Evolutionary conservation across 1,139 yeast species (phyloP).

Genomic region (Fermentozyma sake): DNA sequence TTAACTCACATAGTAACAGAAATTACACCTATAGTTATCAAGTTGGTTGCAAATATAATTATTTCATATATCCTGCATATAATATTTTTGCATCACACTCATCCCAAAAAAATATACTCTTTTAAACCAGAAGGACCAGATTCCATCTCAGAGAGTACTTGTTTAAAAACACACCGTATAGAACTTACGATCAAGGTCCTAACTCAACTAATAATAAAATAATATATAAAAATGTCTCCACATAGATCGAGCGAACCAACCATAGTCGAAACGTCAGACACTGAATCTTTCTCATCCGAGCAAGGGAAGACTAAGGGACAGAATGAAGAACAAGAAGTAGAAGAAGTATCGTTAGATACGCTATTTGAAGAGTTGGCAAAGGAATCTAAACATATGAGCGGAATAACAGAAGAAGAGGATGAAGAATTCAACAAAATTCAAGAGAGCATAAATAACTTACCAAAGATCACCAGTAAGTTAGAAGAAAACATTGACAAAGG

Average conservation of each 20-base stretch:
- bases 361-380: slow-evolving; percentile 12
- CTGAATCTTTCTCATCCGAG: slow-evolving; percentile 14
- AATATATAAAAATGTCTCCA: slow-evolving; percentile 3
- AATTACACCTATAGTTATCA: too few species aligned
- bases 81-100: too few species aligned
- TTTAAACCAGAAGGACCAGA: too few species aligned
- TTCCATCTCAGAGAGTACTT: too few species aligned
- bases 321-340: slow-evolving; percentile 3
- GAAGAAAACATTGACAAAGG: slow-evolving; percentile 18
- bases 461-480: slow-evolving; percentile 30
- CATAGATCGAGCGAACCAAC: slow-evolving; percentile 3
- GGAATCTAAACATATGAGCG: slow-evolving; percentile 7
- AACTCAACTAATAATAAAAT: too few species aligned
- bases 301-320: too few species aligned
- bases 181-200: too few species aligned
- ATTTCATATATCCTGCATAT: too few species aligned
- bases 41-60: too few species aligned
- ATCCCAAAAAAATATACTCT: too few species aligned
- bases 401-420: slow-evolving; percentile 12
- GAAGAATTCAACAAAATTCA: slow-evolving; percentile 24
- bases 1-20: too few species aligned
- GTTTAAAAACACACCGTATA: too few species aligned
- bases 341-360: slow-evolving; percentile 10
- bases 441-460: slow-evolving; percentile 26
- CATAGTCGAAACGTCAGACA: slow-evolving; percentile 13